Conservation (phyloP, 2,329 filamentous ascomycete species). For the Macroventuria anomochaeta region DNA sequence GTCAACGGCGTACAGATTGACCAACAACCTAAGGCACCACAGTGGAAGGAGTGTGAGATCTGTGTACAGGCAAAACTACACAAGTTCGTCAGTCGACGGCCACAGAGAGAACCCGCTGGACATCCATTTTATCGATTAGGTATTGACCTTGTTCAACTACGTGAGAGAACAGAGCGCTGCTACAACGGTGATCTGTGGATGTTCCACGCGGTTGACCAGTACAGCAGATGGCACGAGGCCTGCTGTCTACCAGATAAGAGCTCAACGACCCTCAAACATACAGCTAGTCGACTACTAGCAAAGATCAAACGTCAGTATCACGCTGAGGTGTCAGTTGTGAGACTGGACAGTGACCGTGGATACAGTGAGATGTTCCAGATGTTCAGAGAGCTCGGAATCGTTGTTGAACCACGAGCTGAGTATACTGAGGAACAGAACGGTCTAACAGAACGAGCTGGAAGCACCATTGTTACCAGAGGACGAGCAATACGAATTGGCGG, state of each 20-base stretch:
- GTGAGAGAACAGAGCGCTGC: slow-evolving; percentile 8
- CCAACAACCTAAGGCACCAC: too few species aligned
- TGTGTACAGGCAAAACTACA: too few species aligned
- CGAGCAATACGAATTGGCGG: background rate
- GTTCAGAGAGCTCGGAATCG: slow-evolving; percentile 9
- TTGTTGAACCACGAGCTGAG: slow-evolving; percentile 7
- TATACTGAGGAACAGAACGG: slow-evolving; percentile 18
- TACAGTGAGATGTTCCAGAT: slow-evolving; percentile 5
- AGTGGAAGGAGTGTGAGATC: too few species aligned
- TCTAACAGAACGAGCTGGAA: slow-evolving; percentile 6
- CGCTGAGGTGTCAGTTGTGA: slow-evolving; percentile 2
- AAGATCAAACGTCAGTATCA: slow-evolving; percentile 13
- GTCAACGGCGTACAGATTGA: too few species aligned
- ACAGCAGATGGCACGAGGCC: slow-evolving; percentile 11
- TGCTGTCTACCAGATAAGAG: background rate
- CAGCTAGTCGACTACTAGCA: background rate
- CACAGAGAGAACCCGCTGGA: too few species aligned
- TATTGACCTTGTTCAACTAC: slow-evolving; percentile 15
- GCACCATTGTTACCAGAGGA: background rate
- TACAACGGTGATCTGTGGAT: too few species aligned
- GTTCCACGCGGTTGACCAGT: slow-evolving; percentile 8
- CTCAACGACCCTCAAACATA: slow-evolving; percentile 7
- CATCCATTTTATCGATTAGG: too few species aligned
- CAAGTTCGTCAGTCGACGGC: too few species aligned
- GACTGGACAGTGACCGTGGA: slow-evolving; percentile 10